phyloP scores from a whole-genome alignment of 106 monocot species.

The Dendrobium chrysotoxum region DNA sequence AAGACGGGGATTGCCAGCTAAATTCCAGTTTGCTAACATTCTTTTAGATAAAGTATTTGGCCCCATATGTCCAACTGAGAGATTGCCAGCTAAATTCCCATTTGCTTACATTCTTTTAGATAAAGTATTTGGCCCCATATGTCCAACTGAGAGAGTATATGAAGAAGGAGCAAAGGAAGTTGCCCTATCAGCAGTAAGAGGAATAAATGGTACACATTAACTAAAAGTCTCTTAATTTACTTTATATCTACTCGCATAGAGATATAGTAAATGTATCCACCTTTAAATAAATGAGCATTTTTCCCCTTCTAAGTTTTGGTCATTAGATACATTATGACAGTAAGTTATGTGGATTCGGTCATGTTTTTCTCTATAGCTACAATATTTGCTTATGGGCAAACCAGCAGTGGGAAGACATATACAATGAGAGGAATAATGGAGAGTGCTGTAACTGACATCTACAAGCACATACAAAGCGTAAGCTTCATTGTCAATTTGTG shows the following conservation, averaged over 20 bases:
- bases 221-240: background rate
- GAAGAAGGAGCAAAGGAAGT: constrained; percentile 90
- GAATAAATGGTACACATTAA: constrained; percentile 78
- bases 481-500: constrained; percentile 7
- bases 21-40: constrained; percentile 1
- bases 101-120: constrained; percentile 36
- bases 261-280: background rate
- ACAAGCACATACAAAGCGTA: constrained; percentile 86
- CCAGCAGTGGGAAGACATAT: constrained; percentile 29
- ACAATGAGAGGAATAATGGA: constrained; percentile 89
- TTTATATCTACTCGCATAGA: too few relatives aligned
- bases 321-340: background rate
- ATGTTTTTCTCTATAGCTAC: constrained; percentile 49
- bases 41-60: constrained; percentile 86
- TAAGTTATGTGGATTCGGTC: background rate
- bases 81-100: background rate
- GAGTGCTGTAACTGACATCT: constrained; percentile 85
- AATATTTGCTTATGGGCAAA: constrained; percentile 98
- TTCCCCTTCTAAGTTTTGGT: background rate
- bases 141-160: constrained; percentile 69
- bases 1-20: background rate
- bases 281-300: background rate
- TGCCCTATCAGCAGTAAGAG: constrained; percentile 81
- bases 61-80: constrained; percentile 55
- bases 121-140: constrained; percentile 75